Evolutionary conservation across 768 basidiomycete species (phyloP), one percentile per base, ranked within the genome.

Genomic region (Nidula microcarpa): DNA sequence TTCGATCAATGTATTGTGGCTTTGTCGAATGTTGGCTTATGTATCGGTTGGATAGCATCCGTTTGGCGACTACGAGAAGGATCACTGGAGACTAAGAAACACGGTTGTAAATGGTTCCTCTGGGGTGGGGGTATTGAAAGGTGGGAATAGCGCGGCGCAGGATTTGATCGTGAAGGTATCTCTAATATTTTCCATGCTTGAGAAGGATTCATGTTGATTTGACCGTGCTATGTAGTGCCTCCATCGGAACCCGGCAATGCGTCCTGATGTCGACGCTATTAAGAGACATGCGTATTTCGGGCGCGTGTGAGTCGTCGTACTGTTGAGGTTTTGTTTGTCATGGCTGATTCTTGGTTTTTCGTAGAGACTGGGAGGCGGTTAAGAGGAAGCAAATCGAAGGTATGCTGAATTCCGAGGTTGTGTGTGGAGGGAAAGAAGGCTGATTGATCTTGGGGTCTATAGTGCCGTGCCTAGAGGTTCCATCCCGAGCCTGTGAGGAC

Each of bases 181-280:
- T 30, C 23, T 30, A 30, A 30, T 30, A 30, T 2, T 4, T 30
- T 30, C 23, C 4, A 30, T 30, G 23, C 23, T 30, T 30, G 23
- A 30, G 23, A 30, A 30, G 43, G 5, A 16, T 13, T 33, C n/a
- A 10, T 34, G 43, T 13, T 17, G 13, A 5, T 4, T 4, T 54
- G 17, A 32, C 18, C 5, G 32, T 35, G 37, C 13, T 59, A 47
- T 43, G 49, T 61, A 84, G 82, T 85, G 82, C 54, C 62, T 84
- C 14, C 77, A 84, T 65, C 74, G 78, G 18, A 85, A 86, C 61
- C 75, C 84, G 11, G 63, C 68, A 3, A 58, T 79, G 23, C 77
- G 83, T 35, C 62, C 71, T 49, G 66, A 64, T 51, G 71, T 76
- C 43, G 55, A 66, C 14, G 63, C 68, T 11, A 72, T 83, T 44